Evolutionary conservation across 352 stramenopile genomes (phyloP).

Genomic region (Pythium plurisporium): DNA sequence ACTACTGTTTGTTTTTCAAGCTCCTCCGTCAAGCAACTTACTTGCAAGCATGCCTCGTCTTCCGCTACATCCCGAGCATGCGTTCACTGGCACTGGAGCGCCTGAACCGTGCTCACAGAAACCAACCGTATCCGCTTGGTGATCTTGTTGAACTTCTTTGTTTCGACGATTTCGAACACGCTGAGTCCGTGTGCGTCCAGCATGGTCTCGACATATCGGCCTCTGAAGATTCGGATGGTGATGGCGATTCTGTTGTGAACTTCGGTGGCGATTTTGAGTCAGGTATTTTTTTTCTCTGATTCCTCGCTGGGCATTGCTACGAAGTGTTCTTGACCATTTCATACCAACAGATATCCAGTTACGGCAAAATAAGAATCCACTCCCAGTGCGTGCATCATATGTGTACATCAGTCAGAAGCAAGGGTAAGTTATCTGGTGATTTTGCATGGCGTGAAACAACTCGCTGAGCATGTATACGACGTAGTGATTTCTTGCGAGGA

Average conservation of each 20-base stretch:
- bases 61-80: conserved; percentile 75
- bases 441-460: too few relatives aligned
- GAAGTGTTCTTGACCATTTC: not conserved
- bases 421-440: conserved; percentile 31
- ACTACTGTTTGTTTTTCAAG: conserved; percentile 83
- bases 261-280: conserved; percentile 79
- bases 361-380: conserved; percentile 56
- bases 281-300: conserved; percentile 31
- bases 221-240: conserved; percentile 28
- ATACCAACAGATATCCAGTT: conserved; percentile 76
- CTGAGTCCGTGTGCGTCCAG: conserved; percentile 51
- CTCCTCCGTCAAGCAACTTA: conserved; percentile 72
- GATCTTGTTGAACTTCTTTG: conserved; percentile 66
- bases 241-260: conserved; percentile 50
- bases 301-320: not conserved
- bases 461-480: not conserved
- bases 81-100: conserved; percentile 64
- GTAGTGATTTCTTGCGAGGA: conserved; percentile 54
- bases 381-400: conserved; percentile 50
- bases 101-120: conserved; percentile 77
- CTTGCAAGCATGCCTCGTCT: conserved; percentile 79
- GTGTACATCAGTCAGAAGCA: conserved; percentile 79
- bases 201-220: conserved; percentile 54
- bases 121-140: conserved; percentile 59
- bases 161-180: conserved; percentile 80